Percentiles rank a stretch among this genome's conserved stretches.
Evolutionary conservation across 2,329 filamentous ascomycete genomes (phyloP).

Genomic region (Fusarium penzigii): DNA sequence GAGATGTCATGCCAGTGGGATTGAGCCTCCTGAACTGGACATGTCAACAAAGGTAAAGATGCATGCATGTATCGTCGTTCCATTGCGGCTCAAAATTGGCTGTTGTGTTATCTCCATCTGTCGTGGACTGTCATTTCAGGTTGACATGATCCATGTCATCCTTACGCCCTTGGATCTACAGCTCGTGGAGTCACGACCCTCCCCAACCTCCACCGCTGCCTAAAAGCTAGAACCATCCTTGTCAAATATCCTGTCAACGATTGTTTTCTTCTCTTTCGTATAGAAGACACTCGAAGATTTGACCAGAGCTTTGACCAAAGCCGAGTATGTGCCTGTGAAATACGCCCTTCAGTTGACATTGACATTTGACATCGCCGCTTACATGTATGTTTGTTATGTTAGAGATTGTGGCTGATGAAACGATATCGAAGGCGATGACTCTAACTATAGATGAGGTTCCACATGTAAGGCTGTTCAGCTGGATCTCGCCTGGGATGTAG

Average conservation of each 20-base stretch:
- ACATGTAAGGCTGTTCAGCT: too few relatives aligned
- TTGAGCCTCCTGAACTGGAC: too few relatives aligned
- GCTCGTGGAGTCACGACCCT: conserved; percentile 3
- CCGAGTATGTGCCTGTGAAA: background rate
- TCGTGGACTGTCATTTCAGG: too few relatives aligned
- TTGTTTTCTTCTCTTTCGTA: background rate
- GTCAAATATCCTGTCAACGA: background rate
- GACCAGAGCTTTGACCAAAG: background rate
- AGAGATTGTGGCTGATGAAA: background rate
- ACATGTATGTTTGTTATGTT: too few relatives aligned
- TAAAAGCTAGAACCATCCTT: background rate
- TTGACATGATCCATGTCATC: conserved; percentile 1
- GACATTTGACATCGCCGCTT: background rate
- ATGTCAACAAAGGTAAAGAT: too few relatives aligned
- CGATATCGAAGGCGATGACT: background rate
- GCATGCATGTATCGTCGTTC: too few relatives aligned
- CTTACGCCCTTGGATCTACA: conserved; percentile 26
- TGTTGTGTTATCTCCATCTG: too few relatives aligned
- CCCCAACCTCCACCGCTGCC: background rate
- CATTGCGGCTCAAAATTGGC: too few relatives aligned
- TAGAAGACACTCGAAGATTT: background rate
- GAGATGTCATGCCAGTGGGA: too few relatives aligned
- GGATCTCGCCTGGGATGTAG: too few relatives aligned
- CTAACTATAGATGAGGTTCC: too few relatives aligned
- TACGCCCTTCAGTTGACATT: background rate